Evolutionary conservation across 208 protist species (phyloP).

Genomic region (Crithidia thermophila): DNA sequence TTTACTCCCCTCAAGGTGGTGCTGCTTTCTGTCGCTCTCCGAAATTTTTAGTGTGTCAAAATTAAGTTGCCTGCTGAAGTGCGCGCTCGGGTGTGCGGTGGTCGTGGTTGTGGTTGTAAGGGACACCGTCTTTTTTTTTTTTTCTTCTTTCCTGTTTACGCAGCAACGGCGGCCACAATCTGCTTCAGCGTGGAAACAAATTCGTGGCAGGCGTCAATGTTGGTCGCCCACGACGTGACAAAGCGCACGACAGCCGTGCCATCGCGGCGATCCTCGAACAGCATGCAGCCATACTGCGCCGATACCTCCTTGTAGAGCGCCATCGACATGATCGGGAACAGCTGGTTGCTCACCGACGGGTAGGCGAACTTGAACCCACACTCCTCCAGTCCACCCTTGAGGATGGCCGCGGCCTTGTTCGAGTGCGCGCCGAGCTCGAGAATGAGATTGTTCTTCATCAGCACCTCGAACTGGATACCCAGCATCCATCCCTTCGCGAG

Average conservation of each 20-base stretch:
- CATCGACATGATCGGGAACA: slow-evolving; percentile 36
- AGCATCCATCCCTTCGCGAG: slow-evolving; percentile 65
- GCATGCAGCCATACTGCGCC: slow-evolving; percentile 21
- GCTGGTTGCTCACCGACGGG: slow-evolving; percentile 39
- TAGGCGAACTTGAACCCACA: slow-evolving; percentile 40
- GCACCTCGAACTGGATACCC: slow-evolving; percentile 52
- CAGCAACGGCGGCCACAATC: slow-evolving; percentile 4
- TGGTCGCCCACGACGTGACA: slow-evolving; percentile 52
- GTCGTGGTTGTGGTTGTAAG: slow-evolving; percentile 8
- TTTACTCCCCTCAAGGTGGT: too few relatives aligned
- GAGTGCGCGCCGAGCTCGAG: slow-evolving; percentile 37
- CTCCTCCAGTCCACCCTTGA: slow-evolving; percentile 32
- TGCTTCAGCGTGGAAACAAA: slow-evolving; percentile 39
- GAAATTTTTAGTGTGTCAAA: too few relatives aligned
- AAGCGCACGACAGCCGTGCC: slow-evolving; percentile 34
- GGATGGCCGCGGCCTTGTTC: slow-evolving; percentile 46
- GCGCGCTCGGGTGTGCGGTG: too few relatives aligned
- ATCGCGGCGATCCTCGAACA: slow-evolving; percentile 16
- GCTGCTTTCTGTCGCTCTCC: too few relatives aligned
- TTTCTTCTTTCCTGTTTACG: neutral
- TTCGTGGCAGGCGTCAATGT: slow-evolving; percentile 43
- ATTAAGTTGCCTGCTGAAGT: too few relatives aligned
- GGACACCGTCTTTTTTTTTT: neutral
- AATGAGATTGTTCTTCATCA: slow-evolving; percentile 44
- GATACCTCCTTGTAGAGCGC: slow-evolving; percentile 12